A percentile compares a stretch with the other conserved stretches of the same genome.
These are phyloP conservation scores for Isatis tinctoria DNA, from an alignment of 345 rosid species.

Conservation along the genomic window DNA sequence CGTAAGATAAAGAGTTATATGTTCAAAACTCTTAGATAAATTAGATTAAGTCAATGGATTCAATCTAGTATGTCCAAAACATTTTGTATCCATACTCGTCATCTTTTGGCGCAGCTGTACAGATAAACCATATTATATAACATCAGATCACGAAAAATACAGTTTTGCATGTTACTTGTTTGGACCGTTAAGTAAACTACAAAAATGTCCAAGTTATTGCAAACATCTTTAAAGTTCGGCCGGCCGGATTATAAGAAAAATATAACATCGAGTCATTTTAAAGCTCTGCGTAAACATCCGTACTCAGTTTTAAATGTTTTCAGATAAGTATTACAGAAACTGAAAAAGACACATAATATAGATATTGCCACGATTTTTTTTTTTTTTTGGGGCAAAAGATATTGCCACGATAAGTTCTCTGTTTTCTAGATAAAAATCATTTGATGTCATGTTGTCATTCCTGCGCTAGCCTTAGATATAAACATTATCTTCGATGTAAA, in stretches of 20 bases:
- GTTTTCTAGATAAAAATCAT: too few relatives aligned
- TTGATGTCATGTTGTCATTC: not conserved
- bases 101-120: not conserved
- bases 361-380: not conserved
- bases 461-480: too few relatives aligned
- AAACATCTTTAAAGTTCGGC: not conserved
- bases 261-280: not conserved
- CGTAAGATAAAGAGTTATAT: not conserved
- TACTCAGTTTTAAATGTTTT: not conserved
- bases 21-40: too few relatives aligned
- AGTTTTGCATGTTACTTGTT: not conserved
- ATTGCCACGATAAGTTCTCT: not conserved
- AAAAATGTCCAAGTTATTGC: conserved; percentile 4
- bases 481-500: too few relatives aligned
- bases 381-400: too few relatives aligned
- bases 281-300: not conserved
- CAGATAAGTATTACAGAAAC: not conserved
- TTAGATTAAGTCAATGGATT: conserved; percentile 14
- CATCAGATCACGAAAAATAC: not conserved
- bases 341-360: not conserved
- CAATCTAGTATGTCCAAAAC: conserved; percentile 13
- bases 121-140: not conserved
- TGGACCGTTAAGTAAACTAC: not conserved
- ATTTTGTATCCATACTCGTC: conserved; percentile 10
- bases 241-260: too few relatives aligned